These are phyloP conservation scores for Lomentospora prolificans DNA, from an alignment of 2,329 filamentous ascomycete genomes.

Conservation along the genomic window DNA sequence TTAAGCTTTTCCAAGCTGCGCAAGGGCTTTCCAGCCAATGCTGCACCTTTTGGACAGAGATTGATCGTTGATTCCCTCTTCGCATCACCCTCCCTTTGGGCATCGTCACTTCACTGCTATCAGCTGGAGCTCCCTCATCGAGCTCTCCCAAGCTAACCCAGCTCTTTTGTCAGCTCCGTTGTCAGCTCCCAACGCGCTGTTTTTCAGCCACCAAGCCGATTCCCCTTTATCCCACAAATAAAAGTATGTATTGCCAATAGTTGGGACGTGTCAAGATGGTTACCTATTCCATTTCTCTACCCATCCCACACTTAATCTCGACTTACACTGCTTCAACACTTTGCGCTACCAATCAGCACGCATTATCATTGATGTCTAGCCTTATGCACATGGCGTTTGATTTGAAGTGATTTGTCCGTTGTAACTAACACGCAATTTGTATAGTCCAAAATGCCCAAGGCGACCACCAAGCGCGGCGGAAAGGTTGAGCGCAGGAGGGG, in stretches of 20 bases:
- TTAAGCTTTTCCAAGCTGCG: not conserved
- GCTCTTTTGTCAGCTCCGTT: not conserved
- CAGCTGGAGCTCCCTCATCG: not conserved
- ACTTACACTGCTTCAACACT: too few relatives aligned
- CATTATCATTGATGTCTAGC: too few relatives aligned
- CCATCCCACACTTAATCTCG: not conserved
- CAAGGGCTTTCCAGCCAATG: not conserved
- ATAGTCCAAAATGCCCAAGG: slow-evolving; percentile 46
- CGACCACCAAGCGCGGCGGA: slow-evolving; percentile 40
- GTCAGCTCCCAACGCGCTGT: not conserved
- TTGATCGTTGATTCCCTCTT: not conserved
- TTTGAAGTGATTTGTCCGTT: not conserved
- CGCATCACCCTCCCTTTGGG: not conserved
- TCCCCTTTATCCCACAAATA: not conserved
- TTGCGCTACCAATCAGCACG: too few relatives aligned
- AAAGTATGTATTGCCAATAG: not conserved
- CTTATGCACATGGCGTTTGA: too few relatives aligned
- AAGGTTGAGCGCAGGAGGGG: slow-evolving; percentile 45
- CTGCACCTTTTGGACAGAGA: not conserved
- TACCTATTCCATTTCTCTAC: not conserved
- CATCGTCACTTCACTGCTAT: not conserved
- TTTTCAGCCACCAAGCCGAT: not conserved
- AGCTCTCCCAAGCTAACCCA: slow-evolving; percentile 4
- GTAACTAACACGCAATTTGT: not conserved
- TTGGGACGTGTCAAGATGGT: not conserved